Percentiles rank a stretch among this genome's conserved stretches.
Conservation (phyloP, 495 filamentous ascomycete genomes). For the Clavariopsis aquatica region DNA sequence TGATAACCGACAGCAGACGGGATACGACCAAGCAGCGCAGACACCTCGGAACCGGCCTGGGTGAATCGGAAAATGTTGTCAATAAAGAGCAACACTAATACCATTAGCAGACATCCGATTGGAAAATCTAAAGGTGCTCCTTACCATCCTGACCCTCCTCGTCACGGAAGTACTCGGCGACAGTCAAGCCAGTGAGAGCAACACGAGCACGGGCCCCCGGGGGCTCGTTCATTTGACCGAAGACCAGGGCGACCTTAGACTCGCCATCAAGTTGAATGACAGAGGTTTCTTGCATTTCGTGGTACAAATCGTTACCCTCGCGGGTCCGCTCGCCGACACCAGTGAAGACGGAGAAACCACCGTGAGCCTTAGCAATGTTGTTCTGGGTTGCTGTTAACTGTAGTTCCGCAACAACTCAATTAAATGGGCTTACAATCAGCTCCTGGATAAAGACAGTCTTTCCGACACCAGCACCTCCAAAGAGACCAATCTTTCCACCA, state of each 20-base stretch:
- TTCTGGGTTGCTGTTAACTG: conserved; percentile 56
- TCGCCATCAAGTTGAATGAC: conserved; percentile 99
- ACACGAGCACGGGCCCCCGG: conserved; percentile 99
- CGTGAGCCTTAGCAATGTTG: conserved; percentile 99
- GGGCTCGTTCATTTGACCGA: conserved; percentile 99
- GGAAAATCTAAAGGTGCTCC: not conserved
- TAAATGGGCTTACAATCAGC: conserved; percentile 68
- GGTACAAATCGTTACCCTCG: conserved; percentile 99
- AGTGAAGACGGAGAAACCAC: conserved; percentile 99
- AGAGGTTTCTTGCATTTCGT: conserved; percentile 99
- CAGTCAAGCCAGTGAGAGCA: conserved; percentile 80
- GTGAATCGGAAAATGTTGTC: conserved; percentile 99
- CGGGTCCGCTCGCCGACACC: conserved; percentile 99
- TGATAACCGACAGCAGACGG: conserved; percentile 99
- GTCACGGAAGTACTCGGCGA: conserved; percentile 97
- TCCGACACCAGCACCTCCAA: conserved; percentile 99
- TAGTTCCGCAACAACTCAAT: not conserved
- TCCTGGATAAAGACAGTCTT: conserved; percentile 99
- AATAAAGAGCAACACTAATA: conserved; percentile 84
- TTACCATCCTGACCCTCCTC: conserved; percentile 85
- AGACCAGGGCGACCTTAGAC: conserved; percentile 98
- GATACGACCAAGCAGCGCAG: conserved; percentile 98
- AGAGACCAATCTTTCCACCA: conserved; percentile 99
- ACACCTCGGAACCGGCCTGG: conserved; percentile 99
- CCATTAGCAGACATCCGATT: not conserved